These are phyloP conservation scores for Plasmodium gonderi DNA, from an alignment of 169 alveolate species.

Conservation along the genomic window DNA sequence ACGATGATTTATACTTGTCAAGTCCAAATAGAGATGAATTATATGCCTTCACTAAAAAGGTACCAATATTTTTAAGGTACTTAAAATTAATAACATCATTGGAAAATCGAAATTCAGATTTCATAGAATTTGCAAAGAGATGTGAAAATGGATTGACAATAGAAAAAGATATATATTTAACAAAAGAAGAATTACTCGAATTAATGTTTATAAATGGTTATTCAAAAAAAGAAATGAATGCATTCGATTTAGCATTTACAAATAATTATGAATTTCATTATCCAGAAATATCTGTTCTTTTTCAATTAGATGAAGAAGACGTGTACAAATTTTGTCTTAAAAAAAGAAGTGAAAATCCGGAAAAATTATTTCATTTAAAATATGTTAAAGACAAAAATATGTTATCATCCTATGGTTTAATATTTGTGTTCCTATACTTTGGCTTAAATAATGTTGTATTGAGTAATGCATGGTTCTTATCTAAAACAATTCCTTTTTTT, in stretches of 20 bases:
- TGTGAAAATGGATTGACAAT: constrained; percentile 89
- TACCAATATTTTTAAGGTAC: constrained; percentile 87
- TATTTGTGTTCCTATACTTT: constrained; percentile 89
- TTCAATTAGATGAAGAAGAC: constrained; percentile 88
- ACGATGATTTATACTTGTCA: constrained; percentile 87
- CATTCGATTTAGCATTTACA: constrained; percentile 88
- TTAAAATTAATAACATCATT: constrained; percentile 87
- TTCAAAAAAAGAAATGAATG: constrained; percentile 87
- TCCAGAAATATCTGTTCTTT: constrained; percentile 89
- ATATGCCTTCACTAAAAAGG: constrained; percentile 86
- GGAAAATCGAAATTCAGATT: constrained; percentile 86
- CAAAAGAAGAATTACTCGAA: constrained; percentile 87
- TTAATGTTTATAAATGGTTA: constrained; percentile 89
- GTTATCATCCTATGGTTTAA: constrained; percentile 88
- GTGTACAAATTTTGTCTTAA: constrained; percentile 89
- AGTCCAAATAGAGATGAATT: constrained; percentile 86
- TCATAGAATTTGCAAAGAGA: constrained; percentile 87
- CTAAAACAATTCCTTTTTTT: constrained; percentile 90
- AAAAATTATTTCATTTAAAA: constrained; percentile 86
- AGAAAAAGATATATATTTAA: constrained; percentile 89
- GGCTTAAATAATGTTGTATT: constrained; percentile 88
- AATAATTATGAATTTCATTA: constrained; percentile 89
- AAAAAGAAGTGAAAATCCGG: constrained; percentile 87
- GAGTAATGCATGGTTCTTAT: constrained; percentile 91
- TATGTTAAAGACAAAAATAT: constrained; percentile 82